Conservation (phyloP, 2,329 filamentous ascomycete genomes). For the Phoma sp. region DNA sequence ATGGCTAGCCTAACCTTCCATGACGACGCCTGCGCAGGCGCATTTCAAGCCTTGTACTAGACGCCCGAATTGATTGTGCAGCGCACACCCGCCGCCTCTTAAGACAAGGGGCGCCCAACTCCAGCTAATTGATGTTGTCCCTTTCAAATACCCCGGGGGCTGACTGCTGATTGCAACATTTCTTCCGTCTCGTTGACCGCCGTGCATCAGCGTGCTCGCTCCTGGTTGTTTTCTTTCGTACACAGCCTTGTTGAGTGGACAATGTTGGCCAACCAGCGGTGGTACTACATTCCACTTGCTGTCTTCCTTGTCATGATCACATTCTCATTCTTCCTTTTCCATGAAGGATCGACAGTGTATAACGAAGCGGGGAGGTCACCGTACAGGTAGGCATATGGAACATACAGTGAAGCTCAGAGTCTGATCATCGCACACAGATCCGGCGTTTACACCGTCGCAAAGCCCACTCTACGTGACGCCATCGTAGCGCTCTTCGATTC, state of each 20-base stretch:
- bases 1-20: background rate
- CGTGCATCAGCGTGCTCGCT: background rate
- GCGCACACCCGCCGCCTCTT: background rate
- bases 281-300: conserved; percentile 19
- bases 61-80: background rate
- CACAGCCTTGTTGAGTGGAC: conserved; percentile 3
- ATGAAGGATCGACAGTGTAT: conserved; percentile 7
- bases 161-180: background rate
- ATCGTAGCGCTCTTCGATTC: conserved; percentile 24
- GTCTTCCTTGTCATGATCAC: conserved; percentile 20
- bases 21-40: background rate
- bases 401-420: background rate
- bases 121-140: background rate
- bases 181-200: background rate
- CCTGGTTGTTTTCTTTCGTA: background rate
- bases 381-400: conserved; percentile 13
- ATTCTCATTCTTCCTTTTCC: conserved; percentile 21
- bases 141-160: background rate
- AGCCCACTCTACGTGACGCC: conserved; percentile 21
- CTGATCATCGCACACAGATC: background rate
- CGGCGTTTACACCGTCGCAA: conserved; percentile 4
- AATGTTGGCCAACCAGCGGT: conserved; percentile 26
- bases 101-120: background rate
- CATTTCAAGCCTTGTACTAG: no score
- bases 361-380: conserved; percentile 11